phyloP scores from a whole-genome alignment of 768 basidiomycete genomes.

The Trametes cubensis region DNA sequence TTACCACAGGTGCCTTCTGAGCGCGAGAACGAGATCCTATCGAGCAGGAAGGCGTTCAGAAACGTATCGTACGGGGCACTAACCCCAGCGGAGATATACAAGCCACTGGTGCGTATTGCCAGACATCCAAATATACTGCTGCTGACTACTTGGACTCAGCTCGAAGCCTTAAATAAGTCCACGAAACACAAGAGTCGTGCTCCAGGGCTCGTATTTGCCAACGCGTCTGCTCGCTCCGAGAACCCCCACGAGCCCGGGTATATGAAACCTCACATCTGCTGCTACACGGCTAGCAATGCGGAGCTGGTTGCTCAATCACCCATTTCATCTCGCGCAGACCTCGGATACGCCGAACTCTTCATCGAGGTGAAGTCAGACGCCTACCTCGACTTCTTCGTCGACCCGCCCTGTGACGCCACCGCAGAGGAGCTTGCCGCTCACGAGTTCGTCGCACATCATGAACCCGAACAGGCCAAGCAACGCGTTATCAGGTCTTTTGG shows the following conservation, averaged over 20 bases:
- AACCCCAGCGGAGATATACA: background rate
- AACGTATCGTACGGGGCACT: too few species aligned
- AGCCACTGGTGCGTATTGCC: background rate
- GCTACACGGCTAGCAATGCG: background rate
- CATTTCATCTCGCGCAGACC: background rate
- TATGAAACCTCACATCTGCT: constrained; percentile 8
- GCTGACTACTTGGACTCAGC: too few species aligned
- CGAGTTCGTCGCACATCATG: background rate
- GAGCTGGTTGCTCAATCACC: background rate
- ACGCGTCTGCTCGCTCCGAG: background rate
- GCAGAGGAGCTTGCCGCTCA: background rate
- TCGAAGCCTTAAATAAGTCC: background rate
- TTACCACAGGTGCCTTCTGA: too few species aligned
- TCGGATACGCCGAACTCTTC: constrained; percentile 18
- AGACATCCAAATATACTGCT: too few species aligned
- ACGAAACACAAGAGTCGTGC: background rate
- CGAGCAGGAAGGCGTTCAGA: too few species aligned
- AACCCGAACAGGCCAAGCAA: background rate
- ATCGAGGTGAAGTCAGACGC: constrained; percentile 9
- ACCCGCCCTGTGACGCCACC: background rate
- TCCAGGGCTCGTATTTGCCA: constrained; percentile 3
- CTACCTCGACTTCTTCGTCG: constrained; percentile 8
- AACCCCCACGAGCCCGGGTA: background rate
- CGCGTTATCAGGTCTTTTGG: background rate
- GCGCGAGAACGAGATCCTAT: too few species aligned